These are phyloP conservation scores for Corynespora cassiicola DNA, from an alignment of 2,329 filamentous ascomycete species.

Conservation along the genomic window DNA sequence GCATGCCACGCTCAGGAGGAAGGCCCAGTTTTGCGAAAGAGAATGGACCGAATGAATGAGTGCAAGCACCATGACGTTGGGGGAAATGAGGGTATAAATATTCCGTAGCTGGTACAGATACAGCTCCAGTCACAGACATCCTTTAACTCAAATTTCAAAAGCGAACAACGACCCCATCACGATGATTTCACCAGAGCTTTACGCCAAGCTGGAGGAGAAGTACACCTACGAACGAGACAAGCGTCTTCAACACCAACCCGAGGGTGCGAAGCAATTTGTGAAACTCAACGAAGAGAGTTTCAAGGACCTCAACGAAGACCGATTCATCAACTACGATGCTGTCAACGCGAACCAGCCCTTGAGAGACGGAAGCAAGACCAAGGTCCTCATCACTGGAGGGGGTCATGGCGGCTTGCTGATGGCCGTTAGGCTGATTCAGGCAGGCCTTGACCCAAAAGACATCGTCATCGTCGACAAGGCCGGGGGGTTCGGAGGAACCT, in stretches of 20 bases:
- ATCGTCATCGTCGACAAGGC: slow-evolving; percentile 52
- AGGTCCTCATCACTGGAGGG: slow-evolving; percentile 47
- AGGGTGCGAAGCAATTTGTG: background rate
- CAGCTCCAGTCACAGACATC: no score
- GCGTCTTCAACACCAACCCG: background rate
- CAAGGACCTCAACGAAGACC: no score
- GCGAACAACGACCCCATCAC: no score
- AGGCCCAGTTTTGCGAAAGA: no score
- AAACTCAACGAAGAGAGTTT: background rate
- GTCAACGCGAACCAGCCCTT: background rate
- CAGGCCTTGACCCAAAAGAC: slow-evolving; percentile 40
- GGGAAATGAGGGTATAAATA: no score
- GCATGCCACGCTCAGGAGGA: no score
- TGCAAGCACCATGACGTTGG: no score
- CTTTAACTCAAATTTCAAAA: no score
- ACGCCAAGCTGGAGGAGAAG: no score
- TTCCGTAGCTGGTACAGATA: no score
- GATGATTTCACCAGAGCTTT: no score
- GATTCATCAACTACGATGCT: background rate
- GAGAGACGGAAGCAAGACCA: slow-evolving; percentile 9
- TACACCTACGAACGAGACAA: slow-evolving; percentile 6
- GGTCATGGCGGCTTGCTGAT: slow-evolving; percentile 48
- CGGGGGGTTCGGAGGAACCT: slow-evolving; percentile 55
- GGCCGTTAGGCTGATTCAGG: slow-evolving; percentile 46
- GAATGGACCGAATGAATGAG: no score